A percentile compares a stretch with the other conserved stretches of the same genome.
Evolutionary conservation across 2,329 filamentous ascomycete species (phyloP).

Genomic region (Diatrype stigma): DNA sequence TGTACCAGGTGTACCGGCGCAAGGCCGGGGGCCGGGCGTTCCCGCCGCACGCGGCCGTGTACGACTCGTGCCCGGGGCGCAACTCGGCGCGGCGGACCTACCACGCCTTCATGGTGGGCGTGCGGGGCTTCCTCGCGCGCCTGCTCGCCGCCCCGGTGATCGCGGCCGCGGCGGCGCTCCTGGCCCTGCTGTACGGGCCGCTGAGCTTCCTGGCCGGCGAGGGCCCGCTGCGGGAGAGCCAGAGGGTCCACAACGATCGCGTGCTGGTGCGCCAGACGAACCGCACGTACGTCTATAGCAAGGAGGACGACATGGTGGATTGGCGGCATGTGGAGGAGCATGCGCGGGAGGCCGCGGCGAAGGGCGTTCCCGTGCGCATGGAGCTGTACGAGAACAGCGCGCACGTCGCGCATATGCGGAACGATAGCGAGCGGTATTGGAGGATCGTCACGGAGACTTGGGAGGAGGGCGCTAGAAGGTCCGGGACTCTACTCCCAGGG

Average conservation of each 20-base stretch:
- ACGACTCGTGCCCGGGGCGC: slow-evolving; percentile 47
- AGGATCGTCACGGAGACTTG: slow-evolving; percentile 41
- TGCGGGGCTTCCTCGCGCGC: slow-evolving; percentile 30
- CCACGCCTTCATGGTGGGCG: slow-evolving; percentile 32
- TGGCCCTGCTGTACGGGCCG: slow-evolving; percentile 28
- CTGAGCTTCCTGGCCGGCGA: slow-evolving; percentile 27
- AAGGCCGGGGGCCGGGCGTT: slow-evolving; percentile 25
- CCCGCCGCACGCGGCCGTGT: slow-evolving; percentile 39
- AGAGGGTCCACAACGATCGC: slow-evolving; percentile 33
- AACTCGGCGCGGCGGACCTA: slow-evolving; percentile 36
- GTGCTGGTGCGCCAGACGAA: slow-evolving; percentile 34
- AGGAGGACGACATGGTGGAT: slow-evolving; percentile 43
- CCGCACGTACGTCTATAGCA: slow-evolving; percentile 50
- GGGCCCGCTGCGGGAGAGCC: slow-evolving; percentile 29
- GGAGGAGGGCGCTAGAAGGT: slow-evolving; percentile 25
- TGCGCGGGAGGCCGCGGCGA: slow-evolving; percentile 34
- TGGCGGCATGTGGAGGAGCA: slow-evolving; percentile 45
- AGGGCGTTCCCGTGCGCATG: slow-evolving; percentile 37
- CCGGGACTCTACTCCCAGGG: not conserved
- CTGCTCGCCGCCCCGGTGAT: slow-evolving; percentile 29
- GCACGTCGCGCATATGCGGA: slow-evolving; percentile 48
- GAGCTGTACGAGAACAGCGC: slow-evolving; percentile 44
- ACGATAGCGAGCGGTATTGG: slow-evolving; percentile 49
- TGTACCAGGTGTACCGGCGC: slow-evolving; percentile 32
- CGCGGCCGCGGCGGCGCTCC: slow-evolving; percentile 27